Conservation (phyloP, 805 yeast species). For the Lipomyces anomalus region DNA sequence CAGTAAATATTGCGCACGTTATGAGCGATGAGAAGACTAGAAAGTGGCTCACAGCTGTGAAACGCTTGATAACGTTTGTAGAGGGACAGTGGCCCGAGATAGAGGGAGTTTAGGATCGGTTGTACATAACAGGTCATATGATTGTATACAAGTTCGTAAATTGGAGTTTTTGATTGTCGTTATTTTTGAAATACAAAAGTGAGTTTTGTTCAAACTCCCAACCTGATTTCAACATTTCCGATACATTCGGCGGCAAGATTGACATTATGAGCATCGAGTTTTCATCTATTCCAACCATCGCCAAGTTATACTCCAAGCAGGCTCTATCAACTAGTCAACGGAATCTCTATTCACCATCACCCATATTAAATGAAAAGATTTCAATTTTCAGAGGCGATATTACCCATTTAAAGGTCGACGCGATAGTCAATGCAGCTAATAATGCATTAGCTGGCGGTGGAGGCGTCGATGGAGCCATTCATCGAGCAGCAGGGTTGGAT, state of each 20-base stretch:
- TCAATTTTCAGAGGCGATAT: constrained; percentile 13
- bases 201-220: no score
- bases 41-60: constrained; percentile 66
- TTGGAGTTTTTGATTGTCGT: no score
- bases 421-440: constrained; percentile 24
- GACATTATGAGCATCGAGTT: no score
- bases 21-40: constrained; percentile 74
- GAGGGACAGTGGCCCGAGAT: constrained; percentile 34
- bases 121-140: no score
- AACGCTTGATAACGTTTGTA: constrained; percentile 60
- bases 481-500: constrained; percentile 16
- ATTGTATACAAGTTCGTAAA: no score
- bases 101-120: no score
- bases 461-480: constrained; percentile 24
- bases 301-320: constrained; percentile 4
- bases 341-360: neutral
- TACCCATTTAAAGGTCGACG: constrained; percentile 14
- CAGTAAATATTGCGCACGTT: constrained; percentile 50
- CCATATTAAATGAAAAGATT: constrained; percentile 8
- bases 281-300: constrained; percentile 3
- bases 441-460: constrained; percentile 12
- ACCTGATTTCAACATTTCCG: no score
- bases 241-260: no score
- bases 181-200: no score
- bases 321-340: neutral